A percentile compares a stretch with the other conserved stretches of the same genome.
Conservation (phyloP, 2,329 filamentous ascomycete genomes). For the Cladosporium velox region DNA sequence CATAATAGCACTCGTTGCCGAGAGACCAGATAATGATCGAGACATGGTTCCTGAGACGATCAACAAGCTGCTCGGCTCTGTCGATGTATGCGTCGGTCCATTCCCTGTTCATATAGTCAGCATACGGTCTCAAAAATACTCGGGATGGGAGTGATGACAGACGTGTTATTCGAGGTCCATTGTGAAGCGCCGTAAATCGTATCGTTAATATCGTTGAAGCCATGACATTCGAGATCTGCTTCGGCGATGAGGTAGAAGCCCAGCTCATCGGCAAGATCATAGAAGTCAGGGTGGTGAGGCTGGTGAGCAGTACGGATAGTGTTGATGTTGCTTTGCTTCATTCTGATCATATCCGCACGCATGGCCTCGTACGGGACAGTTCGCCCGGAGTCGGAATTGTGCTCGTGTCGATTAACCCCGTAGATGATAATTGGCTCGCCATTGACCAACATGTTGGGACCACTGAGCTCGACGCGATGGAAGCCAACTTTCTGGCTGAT, state of each 20-base stretch:
- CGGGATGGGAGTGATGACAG: too few relatives aligned
- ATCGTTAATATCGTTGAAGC: slow-evolving; percentile 33
- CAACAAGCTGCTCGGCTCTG: slow-evolving; percentile 62
- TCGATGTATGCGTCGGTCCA: slow-evolving; percentile 68
- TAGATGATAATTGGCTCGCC: slow-evolving; percentile 60
- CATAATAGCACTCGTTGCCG: slow-evolving; percentile 72
- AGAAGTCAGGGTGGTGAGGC: slow-evolving; percentile 60
- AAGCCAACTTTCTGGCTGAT: slow-evolving; percentile 62
- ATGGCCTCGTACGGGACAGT: slow-evolving; percentile 64
- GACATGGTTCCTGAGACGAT: slow-evolving; percentile 70
- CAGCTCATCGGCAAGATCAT: slow-evolving; percentile 63
- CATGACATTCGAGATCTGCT: slow-evolving; percentile 50
- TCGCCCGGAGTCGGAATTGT: slow-evolving; percentile 63
- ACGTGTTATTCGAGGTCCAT: slow-evolving; percentile 55
- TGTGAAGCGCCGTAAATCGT: slow-evolving; percentile 15
- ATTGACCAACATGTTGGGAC: slow-evolving; percentile 63
- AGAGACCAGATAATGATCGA: slow-evolving; percentile 71
- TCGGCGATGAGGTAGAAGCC: slow-evolving; percentile 64
- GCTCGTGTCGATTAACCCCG: slow-evolving; percentile 69
- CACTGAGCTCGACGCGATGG: slow-evolving; percentile 61
- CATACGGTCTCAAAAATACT: too few relatives aligned
- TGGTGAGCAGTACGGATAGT: slow-evolving; percentile 68
- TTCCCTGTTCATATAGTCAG: slow-evolving; percentile 24
- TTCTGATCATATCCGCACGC: slow-evolving; percentile 61
- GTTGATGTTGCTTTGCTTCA: slow-evolving; percentile 72